Evolutionary conservation across 2,329 filamentous ascomycete genomes (phyloP), one percentile per base, ranked within the genome.

Genomic region (Pseudogymnoascus verrucosus): DNA sequence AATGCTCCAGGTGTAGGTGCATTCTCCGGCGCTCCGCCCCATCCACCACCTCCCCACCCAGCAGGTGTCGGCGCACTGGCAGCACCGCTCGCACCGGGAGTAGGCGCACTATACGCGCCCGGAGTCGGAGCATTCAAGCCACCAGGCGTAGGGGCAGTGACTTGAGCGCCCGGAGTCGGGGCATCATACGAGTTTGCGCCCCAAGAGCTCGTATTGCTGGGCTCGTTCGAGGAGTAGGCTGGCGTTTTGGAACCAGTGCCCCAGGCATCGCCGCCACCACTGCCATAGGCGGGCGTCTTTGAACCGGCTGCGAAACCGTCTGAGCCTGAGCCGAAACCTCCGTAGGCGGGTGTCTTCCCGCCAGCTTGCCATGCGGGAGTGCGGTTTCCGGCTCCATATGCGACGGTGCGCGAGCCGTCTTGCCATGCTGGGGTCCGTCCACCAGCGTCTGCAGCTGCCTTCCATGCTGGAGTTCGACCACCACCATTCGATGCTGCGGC

Each of bases 361-460:
- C 89, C 89, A 1, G 91, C 89, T 64, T 88, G 87, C 89, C 89
- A 93, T 4, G 88, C 89, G 6, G 89, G 89, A 1, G 89, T 92
- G 62, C 89, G 85, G 59, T 83, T 82, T 31, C 87, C 86, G 21
- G 83, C 82, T 16, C 91, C 91, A 70, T 96, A 96, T 1, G 90
- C 82, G 66, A 84, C 83, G 11, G 85, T 88, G 54, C 85, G 80
- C 3, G 85, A 88, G 5, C 87, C 87, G 70, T 89, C 85, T 10
- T 61, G 31, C 87, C 89, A 91, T 1, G 88, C 87, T 0, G 89
- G 89, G 0, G 89, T 91, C 61, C 88, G 83, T 47, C 71, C 72
- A 64, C 73, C 73, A 61, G 79, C 77, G 51, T 82, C 80, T 47
- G 78, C 76, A 34, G 74, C 78, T 60, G 77, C 79, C 68, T 81